A percentile compares a stretch with the other conserved stretches of the same genome.
Conservation (phyloP, 2,329 filamentous ascomycete genomes). For the Bimuria novae-zelandiae region DNA sequence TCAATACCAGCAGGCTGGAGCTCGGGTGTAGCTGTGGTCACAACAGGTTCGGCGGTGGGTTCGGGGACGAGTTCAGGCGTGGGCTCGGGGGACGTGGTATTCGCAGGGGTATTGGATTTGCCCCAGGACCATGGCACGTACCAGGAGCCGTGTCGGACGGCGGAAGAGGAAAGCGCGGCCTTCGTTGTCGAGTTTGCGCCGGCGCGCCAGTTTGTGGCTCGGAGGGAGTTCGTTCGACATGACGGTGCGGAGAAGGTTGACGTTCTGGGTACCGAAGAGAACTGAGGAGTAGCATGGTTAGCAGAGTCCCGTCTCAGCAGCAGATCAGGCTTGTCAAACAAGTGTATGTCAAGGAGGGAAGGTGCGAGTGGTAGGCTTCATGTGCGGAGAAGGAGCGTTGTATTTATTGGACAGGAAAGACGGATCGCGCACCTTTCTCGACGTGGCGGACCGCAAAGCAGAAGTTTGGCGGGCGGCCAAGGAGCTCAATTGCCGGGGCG, state of each 20-base stretch:
- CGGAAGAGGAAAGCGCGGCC: slow-evolving; percentile 27
- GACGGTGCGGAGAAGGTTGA: slow-evolving; percentile 22
- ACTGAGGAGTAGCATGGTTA: slow-evolving; percentile 21
- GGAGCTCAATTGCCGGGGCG: slow-evolving; percentile 37
- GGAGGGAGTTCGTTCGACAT: slow-evolving; percentile 33
- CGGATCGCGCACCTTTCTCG: slow-evolving; percentile 39
- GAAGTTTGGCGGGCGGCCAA: slow-evolving; percentile 29
- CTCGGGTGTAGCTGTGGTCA: slow-evolving; percentile 40
- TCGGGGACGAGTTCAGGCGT: slow-evolving; percentile 8
- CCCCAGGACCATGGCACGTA: slow-evolving; percentile 45
- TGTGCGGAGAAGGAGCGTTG: too few relatives aligned
- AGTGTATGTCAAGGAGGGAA: background rate
- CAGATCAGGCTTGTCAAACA: background rate
- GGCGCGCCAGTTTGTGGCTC: slow-evolving; percentile 31
- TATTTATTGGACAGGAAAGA: too few relatives aligned
- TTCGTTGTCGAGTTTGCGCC: slow-evolving; percentile 23
- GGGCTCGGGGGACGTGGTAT: slow-evolving; percentile 18
- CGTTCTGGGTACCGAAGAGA: slow-evolving; percentile 38
- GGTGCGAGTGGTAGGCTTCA: too few relatives aligned
- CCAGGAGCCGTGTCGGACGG: slow-evolving; percentile 40
- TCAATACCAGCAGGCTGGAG: slow-evolving; percentile 45
- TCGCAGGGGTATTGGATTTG: slow-evolving; percentile 29
- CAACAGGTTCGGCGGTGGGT: slow-evolving; percentile 21
- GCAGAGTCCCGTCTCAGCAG: background rate
- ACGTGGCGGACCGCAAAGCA: slow-evolving; percentile 24